phyloP scores from a whole-genome alignment of 2,329 filamentous ascomycete genomes.

The Calonectria pauciramosa region DNA sequence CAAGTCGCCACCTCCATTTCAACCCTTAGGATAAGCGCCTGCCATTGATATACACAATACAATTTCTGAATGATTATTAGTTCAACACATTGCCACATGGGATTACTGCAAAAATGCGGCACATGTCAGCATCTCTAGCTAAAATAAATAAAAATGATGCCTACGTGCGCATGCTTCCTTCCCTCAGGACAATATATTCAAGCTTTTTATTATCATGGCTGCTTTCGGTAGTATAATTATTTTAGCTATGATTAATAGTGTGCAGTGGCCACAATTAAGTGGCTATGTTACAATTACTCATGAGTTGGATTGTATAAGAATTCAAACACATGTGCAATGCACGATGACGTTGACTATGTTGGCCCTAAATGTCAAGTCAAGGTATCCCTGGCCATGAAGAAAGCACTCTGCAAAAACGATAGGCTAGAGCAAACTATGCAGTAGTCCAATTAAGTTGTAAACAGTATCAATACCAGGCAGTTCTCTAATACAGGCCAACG shows the following conservation, averaged over 20 bases:
- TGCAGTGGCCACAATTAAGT: background rate
- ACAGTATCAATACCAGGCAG: too few species aligned
- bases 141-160: background rate
- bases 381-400: background rate
- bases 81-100: background rate
- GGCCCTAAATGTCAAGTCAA: background rate
- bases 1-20: background rate
- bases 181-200: background rate
- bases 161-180: too few species aligned
- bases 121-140: background rate
- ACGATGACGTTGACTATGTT: background rate
- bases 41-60: background rate
- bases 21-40: background rate
- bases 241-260: background rate
- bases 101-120: background rate
- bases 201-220: too few species aligned
- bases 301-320: background rate
- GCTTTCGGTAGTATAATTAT: background rate
- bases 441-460: background rate
- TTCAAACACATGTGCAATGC: background rate
- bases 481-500: background rate
- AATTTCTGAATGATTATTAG: background rate
- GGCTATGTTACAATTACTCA: background rate
- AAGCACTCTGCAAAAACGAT: background rate
- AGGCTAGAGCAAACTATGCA: background rate